phyloP scores from a whole-genome alignment of 2,329 filamentous ascomycete genomes.

The Nemania bipapillata region DNA sequence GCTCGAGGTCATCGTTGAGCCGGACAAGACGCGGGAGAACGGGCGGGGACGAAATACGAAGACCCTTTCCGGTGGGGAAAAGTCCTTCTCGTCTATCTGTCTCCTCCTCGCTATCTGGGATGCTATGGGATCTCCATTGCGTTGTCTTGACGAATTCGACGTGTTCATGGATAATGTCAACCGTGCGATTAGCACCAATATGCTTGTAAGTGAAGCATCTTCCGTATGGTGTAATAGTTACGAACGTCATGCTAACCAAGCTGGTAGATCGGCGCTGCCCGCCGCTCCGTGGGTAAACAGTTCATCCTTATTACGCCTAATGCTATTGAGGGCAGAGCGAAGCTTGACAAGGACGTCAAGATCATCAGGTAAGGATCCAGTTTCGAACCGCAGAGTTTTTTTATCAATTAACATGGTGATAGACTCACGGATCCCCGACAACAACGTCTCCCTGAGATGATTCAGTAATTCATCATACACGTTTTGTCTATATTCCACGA shows the following conservation, averaged over 20 bases:
- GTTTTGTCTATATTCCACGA: slow-evolving; percentile 14
- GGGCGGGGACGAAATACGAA: slow-evolving; percentile 83
- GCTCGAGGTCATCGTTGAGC: slow-evolving; percentile 81
- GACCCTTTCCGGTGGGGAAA: slow-evolving; percentile 94
- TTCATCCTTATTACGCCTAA: slow-evolving; percentile 98
- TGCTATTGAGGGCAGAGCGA: slow-evolving; percentile 72
- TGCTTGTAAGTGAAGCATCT: slow-evolving; percentile 74
- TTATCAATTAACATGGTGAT: slow-evolving; percentile 44
- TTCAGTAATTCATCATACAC: slow-evolving; percentile 31
- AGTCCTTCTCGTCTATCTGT: slow-evolving; percentile 97
- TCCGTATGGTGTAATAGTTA: neutral
- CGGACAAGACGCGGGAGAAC: slow-evolving; percentile 74
- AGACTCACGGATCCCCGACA: slow-evolving; percentile 71
- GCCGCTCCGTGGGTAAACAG: slow-evolving; percentile 87
- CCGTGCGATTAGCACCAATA: slow-evolving; percentile 87
- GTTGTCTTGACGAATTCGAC: slow-evolving; percentile 97
- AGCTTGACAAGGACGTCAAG: slow-evolving; percentile 75
- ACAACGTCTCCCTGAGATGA: slow-evolving; percentile 56
- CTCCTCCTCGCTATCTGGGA: slow-evolving; percentile 94
- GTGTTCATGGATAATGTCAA: slow-evolving; percentile 99
- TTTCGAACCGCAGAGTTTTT: neutral
- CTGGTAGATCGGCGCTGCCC: slow-evolving; percentile 78
- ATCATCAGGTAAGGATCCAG: slow-evolving; percentile 70
- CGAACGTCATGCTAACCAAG: slow-evolving; percentile 41
- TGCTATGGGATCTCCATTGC: slow-evolving; percentile 93